A percentile compares a stretch with the other conserved stretches of the same genome.
These are phyloP conservation scores for Macadamia integrifolia DNA, from an alignment of 164 flowering plant species.

Conservation along the genomic window DNA sequence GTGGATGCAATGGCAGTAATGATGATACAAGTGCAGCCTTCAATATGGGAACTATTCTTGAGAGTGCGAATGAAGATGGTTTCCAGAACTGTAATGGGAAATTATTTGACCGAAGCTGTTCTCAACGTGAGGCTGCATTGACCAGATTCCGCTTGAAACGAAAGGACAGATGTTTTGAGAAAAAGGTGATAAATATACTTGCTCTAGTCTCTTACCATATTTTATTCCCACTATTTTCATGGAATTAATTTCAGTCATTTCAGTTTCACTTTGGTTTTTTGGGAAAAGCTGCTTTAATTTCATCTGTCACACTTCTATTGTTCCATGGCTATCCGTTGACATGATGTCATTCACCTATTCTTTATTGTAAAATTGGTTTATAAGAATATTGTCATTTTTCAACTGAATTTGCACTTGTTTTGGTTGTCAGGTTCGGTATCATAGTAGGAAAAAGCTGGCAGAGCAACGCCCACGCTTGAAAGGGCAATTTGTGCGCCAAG, in stretches of 20 bases:
- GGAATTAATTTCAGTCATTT: not conserved
- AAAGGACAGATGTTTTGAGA: conserved; percentile 53
- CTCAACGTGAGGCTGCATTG: conserved; percentile 49
- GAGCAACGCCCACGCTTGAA: conserved; percentile 52
- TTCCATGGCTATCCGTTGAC: not conserved
- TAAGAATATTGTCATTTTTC: not conserved
- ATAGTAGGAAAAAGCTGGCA: conserved; percentile 54
- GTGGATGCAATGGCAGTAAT: conserved; percentile 23
- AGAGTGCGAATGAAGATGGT: conserved; percentile 20
- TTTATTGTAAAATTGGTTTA: not conserved
- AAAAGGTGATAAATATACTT: conserved; percentile 33
- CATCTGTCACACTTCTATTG: not conserved
- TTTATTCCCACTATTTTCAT: not conserved
- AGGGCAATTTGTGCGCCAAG: conserved; percentile 52
- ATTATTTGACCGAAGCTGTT: conserved; percentile 19
- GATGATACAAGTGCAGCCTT: conserved; percentile 10
- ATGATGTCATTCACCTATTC: not conserved
- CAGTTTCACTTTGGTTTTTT: not conserved
- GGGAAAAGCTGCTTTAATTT: not conserved
- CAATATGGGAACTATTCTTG: conserved; percentile 12
- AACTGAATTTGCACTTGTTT: conserved; percentile 6
- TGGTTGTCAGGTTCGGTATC: conserved; percentile 46
- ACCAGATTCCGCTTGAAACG: conserved; percentile 44
- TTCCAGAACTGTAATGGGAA: conserved; percentile 13
- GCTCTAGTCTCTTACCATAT: not conserved